Base-by-base conservation (phyloP, 1,139 yeast genomes). In the Kazachstania sp. region DNA sequence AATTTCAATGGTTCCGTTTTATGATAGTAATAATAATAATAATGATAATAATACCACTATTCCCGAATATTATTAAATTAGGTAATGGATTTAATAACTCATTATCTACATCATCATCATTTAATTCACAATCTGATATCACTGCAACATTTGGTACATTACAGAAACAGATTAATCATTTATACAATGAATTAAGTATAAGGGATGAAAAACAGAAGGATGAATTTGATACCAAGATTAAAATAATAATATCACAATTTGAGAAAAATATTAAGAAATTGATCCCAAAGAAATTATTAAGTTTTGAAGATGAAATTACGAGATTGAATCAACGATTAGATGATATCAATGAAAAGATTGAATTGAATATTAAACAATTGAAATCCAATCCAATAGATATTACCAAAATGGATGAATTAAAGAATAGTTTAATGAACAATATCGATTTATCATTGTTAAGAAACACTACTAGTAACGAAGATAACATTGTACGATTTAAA, bases 251-350 rank as follows among this genome's bases (percentile, higher is more conserved):
- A 20, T 50, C 57, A 23, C 65, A 61, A 47, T 59, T 64, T 44
- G 68, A 64, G 43, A 60, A 59, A 46, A 61, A 60, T 44, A 55
- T 64, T 28, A 63, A 58, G 42, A 55, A 54, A 23, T 37, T 60
- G 18, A 39, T 63, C 13, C 65, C 67, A 6, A 43, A 53, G 11
- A 58, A 60, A 47, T 26, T 52, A 9, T 39, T 48, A 12, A 48
- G 49, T 32, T 45, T 53, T 18, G 52, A 56, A 39, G 37, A 49
- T 12, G 53, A 54, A 20, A 45, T 56, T 16, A 52, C 52, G 12
- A n/a, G 41, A 11, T 19, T 51, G 7, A 49, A 49, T 37, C 45
- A 41, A 9, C 54, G 55, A 41, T 53, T 61, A 1, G 54, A 59
- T 9, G 41, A 46, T 28, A 13, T 52, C 52, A 12, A 44, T 48